Evolutionary conservation across 306 rosid genomes (phyloP).

Genomic region (Casuarina glauca): DNA sequence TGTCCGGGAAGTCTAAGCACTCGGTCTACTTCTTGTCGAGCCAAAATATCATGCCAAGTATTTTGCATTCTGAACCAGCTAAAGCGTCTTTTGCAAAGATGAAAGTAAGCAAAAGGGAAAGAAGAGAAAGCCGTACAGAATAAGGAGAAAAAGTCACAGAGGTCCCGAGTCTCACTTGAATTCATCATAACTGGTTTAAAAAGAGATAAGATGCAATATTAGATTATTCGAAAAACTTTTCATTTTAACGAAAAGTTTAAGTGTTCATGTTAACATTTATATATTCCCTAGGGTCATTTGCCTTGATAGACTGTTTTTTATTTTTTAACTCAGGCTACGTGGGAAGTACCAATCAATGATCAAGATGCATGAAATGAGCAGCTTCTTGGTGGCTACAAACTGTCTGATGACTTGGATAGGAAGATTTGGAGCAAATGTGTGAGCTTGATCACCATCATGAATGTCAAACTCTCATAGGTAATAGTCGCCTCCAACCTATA

Average conservation of each 20-base stretch:
- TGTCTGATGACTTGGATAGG: conserved; percentile 12
- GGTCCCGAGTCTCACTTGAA: neutral
- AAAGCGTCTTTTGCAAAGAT: neutral
- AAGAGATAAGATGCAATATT: neutral
- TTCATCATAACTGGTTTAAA: neutral
- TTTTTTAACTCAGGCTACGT: neutral
- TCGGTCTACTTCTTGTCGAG: conserved; percentile 50
- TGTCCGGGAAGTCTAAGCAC: conserved; percentile 66
- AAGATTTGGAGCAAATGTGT: conserved; percentile 7
- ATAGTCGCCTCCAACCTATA: too few species aligned
- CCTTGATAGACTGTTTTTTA: too few species aligned
- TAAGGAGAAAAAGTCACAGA: conserved; percentile 26
- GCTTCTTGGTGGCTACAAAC: conserved; percentile 12
- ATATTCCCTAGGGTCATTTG: neutral
- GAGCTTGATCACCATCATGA: neutral
- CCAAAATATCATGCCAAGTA: neutral
- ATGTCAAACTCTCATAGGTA: too few species aligned
- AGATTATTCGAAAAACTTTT: neutral
- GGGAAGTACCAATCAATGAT: neutral
- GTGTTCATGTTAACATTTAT: neutral
- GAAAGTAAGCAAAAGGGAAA: conserved; percentile 19
- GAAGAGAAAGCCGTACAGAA: neutral
- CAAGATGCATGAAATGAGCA: conserved; percentile 17
- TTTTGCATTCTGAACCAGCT: neutral
- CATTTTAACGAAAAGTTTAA: neutral